These are phyloP conservation scores for Ophiostoma pallidulum DNA, from an alignment of 2,329 filamentous ascomycete species.

Conservation along the genomic window DNA sequence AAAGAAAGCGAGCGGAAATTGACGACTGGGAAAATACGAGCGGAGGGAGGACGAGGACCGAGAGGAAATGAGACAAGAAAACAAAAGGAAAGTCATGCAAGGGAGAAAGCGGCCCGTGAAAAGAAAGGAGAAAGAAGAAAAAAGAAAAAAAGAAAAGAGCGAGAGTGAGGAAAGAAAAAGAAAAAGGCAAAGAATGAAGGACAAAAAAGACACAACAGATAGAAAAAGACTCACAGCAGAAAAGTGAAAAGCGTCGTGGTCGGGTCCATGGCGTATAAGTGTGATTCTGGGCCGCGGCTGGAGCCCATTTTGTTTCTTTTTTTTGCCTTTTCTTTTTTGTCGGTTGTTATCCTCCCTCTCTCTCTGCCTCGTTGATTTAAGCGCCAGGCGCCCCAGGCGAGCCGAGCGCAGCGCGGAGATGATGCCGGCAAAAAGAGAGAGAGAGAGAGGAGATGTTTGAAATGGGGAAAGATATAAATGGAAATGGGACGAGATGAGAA, in stretches of 20 bases:
- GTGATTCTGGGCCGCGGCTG: not conserved
- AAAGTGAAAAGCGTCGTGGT: conserved; percentile 60
- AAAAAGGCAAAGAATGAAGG: conserved; percentile 12
- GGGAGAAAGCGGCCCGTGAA: too few species aligned
- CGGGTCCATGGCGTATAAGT: conserved; percentile 40
- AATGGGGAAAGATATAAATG: not conserved
- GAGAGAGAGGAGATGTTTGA: not conserved
- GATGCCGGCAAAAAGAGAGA: conserved; percentile 1
- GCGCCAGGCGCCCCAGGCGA: conserved; percentile 2
- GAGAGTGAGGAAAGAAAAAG: conserved; percentile 5
- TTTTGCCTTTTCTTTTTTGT: not conserved
- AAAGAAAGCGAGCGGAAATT: not conserved
- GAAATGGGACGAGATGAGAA: conserved; percentile 10
- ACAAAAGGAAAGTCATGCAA: not conserved
- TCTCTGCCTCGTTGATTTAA: not conserved
- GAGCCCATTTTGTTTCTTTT: conserved; percentile 9
- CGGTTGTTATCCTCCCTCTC: too few species aligned
- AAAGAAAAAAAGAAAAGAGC: conserved; percentile 4
- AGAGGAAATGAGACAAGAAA: not conserved
- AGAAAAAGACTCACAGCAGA: conserved; percentile 48
- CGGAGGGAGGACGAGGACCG: not conserved
- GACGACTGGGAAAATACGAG: not conserved
- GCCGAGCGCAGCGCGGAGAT: conserved; percentile 1
- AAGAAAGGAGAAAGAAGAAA: conserved; percentile 11
- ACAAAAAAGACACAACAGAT: conserved; percentile 4